Conservation (phyloP, 1,284 basidiomycete species). For the Fomitopsis schrenkii region DNA sequence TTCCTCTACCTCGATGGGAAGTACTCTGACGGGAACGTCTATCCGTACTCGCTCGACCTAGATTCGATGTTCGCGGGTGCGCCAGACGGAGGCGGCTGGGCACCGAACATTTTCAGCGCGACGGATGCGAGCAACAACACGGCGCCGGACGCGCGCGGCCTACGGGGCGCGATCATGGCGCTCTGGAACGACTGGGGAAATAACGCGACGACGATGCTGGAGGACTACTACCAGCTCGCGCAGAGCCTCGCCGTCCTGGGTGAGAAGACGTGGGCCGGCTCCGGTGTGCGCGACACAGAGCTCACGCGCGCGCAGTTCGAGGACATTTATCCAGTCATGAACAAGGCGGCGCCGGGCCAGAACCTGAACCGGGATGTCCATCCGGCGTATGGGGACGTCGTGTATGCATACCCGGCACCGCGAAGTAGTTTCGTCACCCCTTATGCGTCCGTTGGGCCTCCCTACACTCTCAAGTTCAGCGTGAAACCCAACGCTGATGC, state of each 20-base stretch:
- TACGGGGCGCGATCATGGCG: slow-evolving; percentile 27
- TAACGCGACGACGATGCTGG: slow-evolving; percentile 26
- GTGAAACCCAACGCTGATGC: slow-evolving; percentile 20
- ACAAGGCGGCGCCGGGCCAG: slow-evolving; percentile 26
- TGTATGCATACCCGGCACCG: slow-evolving; percentile 16
- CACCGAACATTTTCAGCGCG: slow-evolving; percentile 26
- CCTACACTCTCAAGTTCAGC: slow-evolving; percentile 38
- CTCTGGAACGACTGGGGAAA: slow-evolving; percentile 30
- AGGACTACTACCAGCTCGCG: slow-evolving; percentile 28
- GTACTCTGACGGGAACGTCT: slow-evolving; percentile 21
- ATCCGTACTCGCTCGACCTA: slow-evolving; percentile 24
- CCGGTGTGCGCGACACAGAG: slow-evolving; percentile 18
- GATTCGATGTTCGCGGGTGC: slow-evolving; percentile 27
- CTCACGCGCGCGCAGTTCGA: slow-evolving; percentile 24
- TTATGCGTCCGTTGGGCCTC: slow-evolving; percentile 38
- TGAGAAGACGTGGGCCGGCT: slow-evolving; percentile 26
- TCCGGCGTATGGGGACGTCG: slow-evolving; percentile 14
- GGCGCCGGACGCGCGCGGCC: slow-evolving; percentile 14
- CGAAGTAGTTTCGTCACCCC: slow-evolving; percentile 22
- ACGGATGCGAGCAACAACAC: slow-evolving; percentile 27
- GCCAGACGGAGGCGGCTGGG: slow-evolving; percentile 25
- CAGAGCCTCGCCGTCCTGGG: slow-evolving; percentile 23
- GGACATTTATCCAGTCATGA: slow-evolving; percentile 20
- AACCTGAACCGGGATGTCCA: slow-evolving; percentile 26
- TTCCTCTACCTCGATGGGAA: slow-evolving; percentile 34